Base-by-base conservation (phyloP, 2,329 filamentous ascomycete species). In the Fusarium humuli region DNA sequence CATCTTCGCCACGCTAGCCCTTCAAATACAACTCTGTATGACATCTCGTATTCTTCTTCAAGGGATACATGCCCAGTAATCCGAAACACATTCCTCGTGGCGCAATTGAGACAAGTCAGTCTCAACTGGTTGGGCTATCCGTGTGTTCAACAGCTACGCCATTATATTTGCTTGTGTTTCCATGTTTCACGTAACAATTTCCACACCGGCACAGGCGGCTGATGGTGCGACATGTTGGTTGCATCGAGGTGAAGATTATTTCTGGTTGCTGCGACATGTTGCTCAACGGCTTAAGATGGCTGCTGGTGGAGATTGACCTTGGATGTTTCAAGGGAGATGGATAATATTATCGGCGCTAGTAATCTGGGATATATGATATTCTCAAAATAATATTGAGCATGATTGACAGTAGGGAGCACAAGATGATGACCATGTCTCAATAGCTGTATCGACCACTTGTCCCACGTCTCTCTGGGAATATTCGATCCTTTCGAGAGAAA, bases 21-120 rank as follows among this genome's bases (percentile, higher is more conserved):
- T 16, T 42, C 34, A 37, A 37, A n/a, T 29, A 16, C 2, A 27
- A 20, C 13, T 27, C 6, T 7, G 16, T 13, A 4, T 27, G 11
- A 13, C 18, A 27, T 11, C 49, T 42, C 32, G 49, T 53, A 42
- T 53, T 13, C 12, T 53, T 13, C 12, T 10, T 18, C n/a, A n/a
- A 42, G 13, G 20, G 16, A 6, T 41, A 11, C 34, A 6, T 53
- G 49, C 34, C 34, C 20, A 42, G 23, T 10, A 25, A 20, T 37
- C 18, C 16, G 23, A 16, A 52, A 52, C 49, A 20, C 23, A 53
- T 53, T 53, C 49, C 34, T 27, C 4, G 16, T 42, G 6, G 32
- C 5, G 27, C 23, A 2, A 53, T 42, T 53, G 13, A 42, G 23
- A 41, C 34, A 53, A 42, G 32, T 53, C 49, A 29, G 23, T 53